These are phyloP conservation scores for Gnomoniopsis smithogilvyi DNA, from an alignment of 2,329 filamentous ascomycete genomes.

Conservation along the genomic window DNA sequence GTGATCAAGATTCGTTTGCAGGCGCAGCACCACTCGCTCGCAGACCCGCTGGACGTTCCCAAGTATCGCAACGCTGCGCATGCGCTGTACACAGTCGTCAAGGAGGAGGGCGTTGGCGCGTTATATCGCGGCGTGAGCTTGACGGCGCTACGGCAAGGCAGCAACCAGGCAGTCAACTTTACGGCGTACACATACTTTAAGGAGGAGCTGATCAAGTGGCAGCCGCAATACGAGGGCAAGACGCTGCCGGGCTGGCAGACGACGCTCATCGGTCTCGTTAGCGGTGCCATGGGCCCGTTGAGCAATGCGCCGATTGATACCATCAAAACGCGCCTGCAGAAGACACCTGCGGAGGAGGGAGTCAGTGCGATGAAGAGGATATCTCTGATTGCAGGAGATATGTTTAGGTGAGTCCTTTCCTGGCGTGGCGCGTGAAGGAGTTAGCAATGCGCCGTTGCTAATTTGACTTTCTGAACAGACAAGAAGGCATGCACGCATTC, in stretches of 20 bases:
- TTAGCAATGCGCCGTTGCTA: neutral
- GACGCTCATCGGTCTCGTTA: conserved; percentile 83
- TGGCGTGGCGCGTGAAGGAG: neutral
- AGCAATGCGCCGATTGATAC: conserved; percentile 98
- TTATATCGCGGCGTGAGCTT: conserved; percentile 92
- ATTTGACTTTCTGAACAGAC: conserved; percentile 43
- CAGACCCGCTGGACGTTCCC: conserved; percentile 90
- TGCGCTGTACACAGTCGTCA: conserved; percentile 80
- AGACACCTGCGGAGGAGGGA: conserved; percentile 77
- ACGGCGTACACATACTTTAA: conserved; percentile 96
- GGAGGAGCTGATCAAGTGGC: conserved; percentile 66
- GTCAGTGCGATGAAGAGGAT: conserved; percentile 81
- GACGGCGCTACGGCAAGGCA: conserved; percentile 90
- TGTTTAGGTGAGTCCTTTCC: conserved; percentile 65
- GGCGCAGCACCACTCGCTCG: conserved; percentile 97
- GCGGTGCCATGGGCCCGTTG: conserved; percentile 91
- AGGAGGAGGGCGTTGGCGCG: conserved; percentile 83
- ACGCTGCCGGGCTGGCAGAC: conserved; percentile 87
- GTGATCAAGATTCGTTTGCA: conserved; percentile 98
- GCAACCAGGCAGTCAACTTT: conserved; percentile 98
- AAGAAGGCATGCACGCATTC: conserved; percentile 92
- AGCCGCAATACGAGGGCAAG: conserved; percentile 62
- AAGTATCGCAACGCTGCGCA: conserved; percentile 95
- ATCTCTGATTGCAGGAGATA: conserved; percentile 70
- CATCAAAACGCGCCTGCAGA: conserved; percentile 96